Conservation (phyloP, 2,329 filamentous ascomycete genomes). For the Colletotrichum sp. region DNA sequence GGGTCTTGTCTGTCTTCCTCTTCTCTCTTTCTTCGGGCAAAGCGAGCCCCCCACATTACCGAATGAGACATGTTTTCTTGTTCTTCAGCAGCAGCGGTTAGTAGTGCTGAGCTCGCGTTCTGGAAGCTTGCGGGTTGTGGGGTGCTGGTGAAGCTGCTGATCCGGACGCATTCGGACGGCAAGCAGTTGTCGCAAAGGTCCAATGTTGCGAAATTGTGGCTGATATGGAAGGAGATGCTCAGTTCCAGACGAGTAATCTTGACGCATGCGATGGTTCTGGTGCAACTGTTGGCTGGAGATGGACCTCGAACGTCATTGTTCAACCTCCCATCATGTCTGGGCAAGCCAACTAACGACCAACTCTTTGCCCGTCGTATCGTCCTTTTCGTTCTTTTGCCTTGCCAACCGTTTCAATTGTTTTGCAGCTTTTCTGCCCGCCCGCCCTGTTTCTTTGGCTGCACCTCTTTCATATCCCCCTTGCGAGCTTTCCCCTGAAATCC, state of each 20-base stretch:
- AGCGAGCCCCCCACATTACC: neutral
- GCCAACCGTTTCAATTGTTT: neutral
- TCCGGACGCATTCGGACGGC: neutral
- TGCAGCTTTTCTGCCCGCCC: neutral
- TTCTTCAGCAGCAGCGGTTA: neutral
- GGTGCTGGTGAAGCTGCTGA: neutral
- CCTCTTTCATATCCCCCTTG: neutral
- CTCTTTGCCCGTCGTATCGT: neutral
- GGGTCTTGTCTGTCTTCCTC: neutral
- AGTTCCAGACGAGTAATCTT: neutral
- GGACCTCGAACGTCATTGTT: neutral
- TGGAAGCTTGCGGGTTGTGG: neutral
- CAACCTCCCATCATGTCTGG: neutral
- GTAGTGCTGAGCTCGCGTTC: neutral
- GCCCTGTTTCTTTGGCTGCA: neutral
- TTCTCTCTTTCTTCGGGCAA: neutral
- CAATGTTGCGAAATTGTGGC: neutral
- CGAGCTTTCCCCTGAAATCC: neutral
- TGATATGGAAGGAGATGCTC: neutral
- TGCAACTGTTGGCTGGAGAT: neutral
- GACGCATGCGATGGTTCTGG: neutral
- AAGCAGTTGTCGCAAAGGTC: neutral
- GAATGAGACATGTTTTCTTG: neutral
- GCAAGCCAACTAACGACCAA: neutral
- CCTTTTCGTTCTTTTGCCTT: neutral